phyloP scores from a whole-genome alignment of 2,329 filamentous ascomycete species.

The Keithomyces neogunnii region DNA sequence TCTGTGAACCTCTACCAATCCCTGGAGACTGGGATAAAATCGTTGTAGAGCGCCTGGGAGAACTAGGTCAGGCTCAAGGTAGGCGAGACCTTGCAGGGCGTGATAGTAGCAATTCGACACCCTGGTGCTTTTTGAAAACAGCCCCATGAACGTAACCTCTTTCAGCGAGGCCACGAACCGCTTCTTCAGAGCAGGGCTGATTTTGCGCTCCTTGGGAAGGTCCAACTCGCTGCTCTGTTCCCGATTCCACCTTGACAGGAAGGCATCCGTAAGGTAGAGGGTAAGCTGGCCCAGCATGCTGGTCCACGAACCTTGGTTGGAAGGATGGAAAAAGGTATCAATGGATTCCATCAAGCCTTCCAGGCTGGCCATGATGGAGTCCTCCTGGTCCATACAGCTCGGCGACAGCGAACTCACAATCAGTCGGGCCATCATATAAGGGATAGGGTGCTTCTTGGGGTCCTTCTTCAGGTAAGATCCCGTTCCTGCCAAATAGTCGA shows the following conservation, averaged over 20 bases:
- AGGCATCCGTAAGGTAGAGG: constrained; percentile 89
- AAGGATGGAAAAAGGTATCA: constrained; percentile 98
- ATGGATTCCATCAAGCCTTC: constrained; percentile 91
- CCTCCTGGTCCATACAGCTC: constrained; percentile 63
- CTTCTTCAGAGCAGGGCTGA: constrained; percentile 73
- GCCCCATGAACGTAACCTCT: constrained; percentile 95
- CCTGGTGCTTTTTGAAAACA: constrained; percentile 91
- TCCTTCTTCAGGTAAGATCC: constrained; percentile 87
- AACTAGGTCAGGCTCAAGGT: constrained; percentile 83
- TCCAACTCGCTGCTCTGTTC: constrained; percentile 91
- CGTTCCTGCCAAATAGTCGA: constrained; percentile 77
- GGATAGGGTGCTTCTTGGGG: constrained; percentile 82
- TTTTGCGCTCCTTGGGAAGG: constrained; percentile 66
- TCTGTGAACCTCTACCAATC: constrained; percentile 91
- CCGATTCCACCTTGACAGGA: constrained; percentile 95
- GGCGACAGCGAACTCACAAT: constrained; percentile 91
- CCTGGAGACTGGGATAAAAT: constrained; percentile 95
- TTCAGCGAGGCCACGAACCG: constrained; percentile 83
- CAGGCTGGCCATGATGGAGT: constrained; percentile 74
- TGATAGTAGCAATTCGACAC: constrained; percentile 88
- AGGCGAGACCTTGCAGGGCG: constrained; percentile 81
- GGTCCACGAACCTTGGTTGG: constrained; percentile 89
- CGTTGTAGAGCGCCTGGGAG: constrained; percentile 88
- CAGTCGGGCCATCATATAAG: constrained; percentile 88
- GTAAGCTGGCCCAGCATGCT: constrained; percentile 82